Percentiles rank a stretch among this genome's conserved stretches.
phyloP scores from a whole-genome alignment of 1,139 yeast genomes.

The Yamadazyma dendronema region DNA sequence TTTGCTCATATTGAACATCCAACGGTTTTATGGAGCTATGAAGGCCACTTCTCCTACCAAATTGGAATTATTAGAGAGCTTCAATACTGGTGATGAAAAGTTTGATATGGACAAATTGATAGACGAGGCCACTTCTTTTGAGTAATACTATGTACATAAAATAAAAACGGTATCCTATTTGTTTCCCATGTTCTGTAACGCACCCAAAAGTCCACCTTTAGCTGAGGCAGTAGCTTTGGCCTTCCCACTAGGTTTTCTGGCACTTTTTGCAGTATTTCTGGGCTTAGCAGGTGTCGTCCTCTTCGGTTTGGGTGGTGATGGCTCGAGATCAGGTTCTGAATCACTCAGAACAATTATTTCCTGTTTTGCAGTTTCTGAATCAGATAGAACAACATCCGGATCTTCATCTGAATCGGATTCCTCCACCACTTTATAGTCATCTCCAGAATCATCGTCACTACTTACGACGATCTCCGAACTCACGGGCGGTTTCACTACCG shows the following conservation, averaged over 20 bases:
- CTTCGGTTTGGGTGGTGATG: constrained; percentile 1
- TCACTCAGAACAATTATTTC: background rate
- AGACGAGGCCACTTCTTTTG: constrained; percentile 70
- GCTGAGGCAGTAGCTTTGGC: constrained; percentile 5
- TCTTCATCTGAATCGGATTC: constrained; percentile 3
- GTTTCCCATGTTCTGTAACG: constrained; percentile 11
- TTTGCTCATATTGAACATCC: constrained; percentile 72
- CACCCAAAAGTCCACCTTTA: constrained; percentile 8
- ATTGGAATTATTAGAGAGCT: constrained; percentile 56
- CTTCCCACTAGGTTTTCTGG: background rate
- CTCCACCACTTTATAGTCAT: constrained; percentile 7
- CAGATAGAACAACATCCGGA: background rate
- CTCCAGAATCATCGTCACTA: constrained; percentile 16
- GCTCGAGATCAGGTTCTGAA: background rate
- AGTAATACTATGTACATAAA: constrained; percentile 20
- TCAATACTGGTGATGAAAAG: constrained; percentile 63
- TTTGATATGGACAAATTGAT: constrained; percentile 70
- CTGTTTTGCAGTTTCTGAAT: background rate
- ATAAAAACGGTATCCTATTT: constrained; percentile 1
- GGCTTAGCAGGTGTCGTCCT: constrained; percentile 4
- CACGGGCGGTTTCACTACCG: background rate
- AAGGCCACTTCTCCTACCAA: constrained; percentile 47
- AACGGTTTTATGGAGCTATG: constrained; percentile 83
- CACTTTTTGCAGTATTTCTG: background rate
- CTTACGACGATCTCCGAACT: constrained; percentile 6